phyloP scores from a whole-genome alignment of 208 protist genomes.

The Acanthamoeba healyi region DNA sequence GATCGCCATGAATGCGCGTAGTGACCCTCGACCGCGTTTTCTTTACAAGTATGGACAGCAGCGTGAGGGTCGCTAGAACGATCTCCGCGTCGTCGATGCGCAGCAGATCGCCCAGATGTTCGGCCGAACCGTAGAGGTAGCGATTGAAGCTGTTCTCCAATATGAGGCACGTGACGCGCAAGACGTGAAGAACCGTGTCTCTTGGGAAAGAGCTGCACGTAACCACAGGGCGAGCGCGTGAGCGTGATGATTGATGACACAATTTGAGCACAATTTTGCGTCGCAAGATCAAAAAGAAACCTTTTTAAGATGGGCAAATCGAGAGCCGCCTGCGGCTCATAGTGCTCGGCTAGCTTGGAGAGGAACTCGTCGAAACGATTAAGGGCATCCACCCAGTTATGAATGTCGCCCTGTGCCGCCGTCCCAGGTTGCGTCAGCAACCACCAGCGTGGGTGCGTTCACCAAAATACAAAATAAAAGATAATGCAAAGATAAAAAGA shows the following conservation, averaged over 20 bases:
- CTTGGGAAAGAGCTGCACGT: constrained; percentile 49
- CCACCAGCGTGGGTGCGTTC: too few relatives aligned
- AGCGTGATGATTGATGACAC: neutral
- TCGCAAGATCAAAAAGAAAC: too few relatives aligned
- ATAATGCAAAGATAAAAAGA: neutral
- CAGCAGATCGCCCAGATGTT: constrained; percentile 54
- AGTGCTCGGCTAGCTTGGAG: constrained; percentile 12
- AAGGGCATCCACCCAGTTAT: constrained; percentile 39
- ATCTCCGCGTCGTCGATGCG: constrained; percentile 46
- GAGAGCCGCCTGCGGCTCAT: constrained; percentile 19
- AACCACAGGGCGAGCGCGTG: neutral
- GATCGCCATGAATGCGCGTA: constrained; percentile 57
- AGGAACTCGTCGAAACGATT: constrained; percentile 63
- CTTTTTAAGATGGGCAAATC: constrained; percentile 55
- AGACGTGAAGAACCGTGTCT: constrained; percentile 31
- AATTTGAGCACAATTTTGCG: too few relatives aligned
- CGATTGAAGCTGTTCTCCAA: constrained; percentile 69
- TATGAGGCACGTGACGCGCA: constrained; percentile 35
- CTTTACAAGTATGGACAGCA: constrained; percentile 61
- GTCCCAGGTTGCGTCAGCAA: neutral
- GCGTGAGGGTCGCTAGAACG: constrained; percentile 29
- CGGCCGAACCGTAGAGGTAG: constrained; percentile 64
- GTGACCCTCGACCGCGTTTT: constrained; percentile 56
- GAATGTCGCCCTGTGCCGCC: constrained; percentile 60
- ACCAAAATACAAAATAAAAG: neutral